These are phyloP conservation scores for Mariannaea sp. DNA, from an alignment of 2,329 filamentous ascomycete genomes.

Conservation along the genomic window DNA sequence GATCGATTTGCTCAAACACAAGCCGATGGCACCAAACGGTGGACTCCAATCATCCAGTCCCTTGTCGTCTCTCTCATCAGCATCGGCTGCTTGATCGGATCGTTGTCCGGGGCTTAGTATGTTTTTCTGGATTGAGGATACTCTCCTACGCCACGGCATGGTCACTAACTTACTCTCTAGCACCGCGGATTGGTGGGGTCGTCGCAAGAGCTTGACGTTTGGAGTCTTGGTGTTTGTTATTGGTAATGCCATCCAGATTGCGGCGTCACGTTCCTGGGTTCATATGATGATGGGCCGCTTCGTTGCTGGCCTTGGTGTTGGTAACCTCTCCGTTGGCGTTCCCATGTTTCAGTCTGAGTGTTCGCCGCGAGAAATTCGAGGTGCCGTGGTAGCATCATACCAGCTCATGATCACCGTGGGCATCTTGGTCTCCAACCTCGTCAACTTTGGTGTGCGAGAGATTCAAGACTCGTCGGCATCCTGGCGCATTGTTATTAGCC, in stretches of 20 bases:
- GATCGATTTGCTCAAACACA: constrained; percentile 58
- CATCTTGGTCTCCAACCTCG: constrained; percentile 61
- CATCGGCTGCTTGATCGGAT: constrained; percentile 60
- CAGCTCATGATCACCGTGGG: constrained; percentile 76
- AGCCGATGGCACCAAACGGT: constrained; percentile 46
- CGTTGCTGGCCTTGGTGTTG: constrained; percentile 69
- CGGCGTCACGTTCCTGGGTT: constrained; percentile 62
- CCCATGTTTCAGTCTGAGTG: constrained; percentile 72
- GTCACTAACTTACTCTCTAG: constrained; percentile 30
- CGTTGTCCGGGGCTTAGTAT: constrained; percentile 55
- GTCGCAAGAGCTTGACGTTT: constrained; percentile 59
- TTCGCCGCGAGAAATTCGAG: constrained; percentile 65
- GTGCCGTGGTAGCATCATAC: constrained; percentile 69
- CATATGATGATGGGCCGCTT: constrained; percentile 70
- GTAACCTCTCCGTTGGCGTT: constrained; percentile 67
- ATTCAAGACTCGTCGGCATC: constrained; percentile 50
- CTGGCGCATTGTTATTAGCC: constrained; percentile 67
- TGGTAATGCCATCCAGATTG: constrained; percentile 70
- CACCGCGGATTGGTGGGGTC: constrained; percentile 62
- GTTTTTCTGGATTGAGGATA: constrained; percentile 8
- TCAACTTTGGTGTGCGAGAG: constrained; percentile 57
- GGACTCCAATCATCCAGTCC: constrained; percentile 50
- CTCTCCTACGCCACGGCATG: not conserved
- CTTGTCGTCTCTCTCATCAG: constrained; percentile 62
- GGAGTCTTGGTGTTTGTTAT: constrained; percentile 63